Evolutionary conservation across 2,329 filamentous ascomycete genomes (phyloP), one percentile per base, ranked within the genome.

Genomic region (Xylariaceae sp.): DNA sequence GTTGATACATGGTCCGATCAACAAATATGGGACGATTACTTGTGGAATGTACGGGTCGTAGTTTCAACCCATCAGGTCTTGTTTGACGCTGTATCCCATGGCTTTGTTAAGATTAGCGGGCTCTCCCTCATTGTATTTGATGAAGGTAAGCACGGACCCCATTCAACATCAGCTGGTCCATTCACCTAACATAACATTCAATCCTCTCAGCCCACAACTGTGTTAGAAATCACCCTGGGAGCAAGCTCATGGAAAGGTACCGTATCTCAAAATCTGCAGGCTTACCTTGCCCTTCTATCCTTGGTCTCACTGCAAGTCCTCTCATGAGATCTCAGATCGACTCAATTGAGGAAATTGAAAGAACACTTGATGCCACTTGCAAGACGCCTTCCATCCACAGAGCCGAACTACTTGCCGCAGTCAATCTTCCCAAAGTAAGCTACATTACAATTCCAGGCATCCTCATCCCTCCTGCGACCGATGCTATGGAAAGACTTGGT

Each of bases 291-390:
- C 91, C 91, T 0, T 75, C 77, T 17, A 86, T 96, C 28, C 73
- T 96, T 5, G 91, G 90, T 0, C 74, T 96, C 19, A 92, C 87
- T 6, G 91, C 91, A 1, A 95, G 88, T 55, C 90, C 90, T 0
- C 79, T 89, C 3, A 83, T 87, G 58, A 81, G 76, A 50, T 82
- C 79, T 1, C 78, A 78, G 14, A 66, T 77, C 1, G 69, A 73
- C 1, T 78, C 78, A 34, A 73, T 93, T 13, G 71, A 80, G 67
- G 65, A 68, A 5, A 78, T 96, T 6, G 90, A 96, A 65, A 58
- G 66, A 3, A 89, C 87, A 39, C 72, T 96, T 41, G 79, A 91
- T 65, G 81, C 89, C 1, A 74, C 81, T 31, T 88, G 86, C 57
- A 80, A 78, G 54, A 86, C 86, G 1, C 91, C 91, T 0, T 86